Base-by-base conservation (phyloP, 2,329 filamentous ascomycete species). In the Aspergillus hiratsukae region DNA sequence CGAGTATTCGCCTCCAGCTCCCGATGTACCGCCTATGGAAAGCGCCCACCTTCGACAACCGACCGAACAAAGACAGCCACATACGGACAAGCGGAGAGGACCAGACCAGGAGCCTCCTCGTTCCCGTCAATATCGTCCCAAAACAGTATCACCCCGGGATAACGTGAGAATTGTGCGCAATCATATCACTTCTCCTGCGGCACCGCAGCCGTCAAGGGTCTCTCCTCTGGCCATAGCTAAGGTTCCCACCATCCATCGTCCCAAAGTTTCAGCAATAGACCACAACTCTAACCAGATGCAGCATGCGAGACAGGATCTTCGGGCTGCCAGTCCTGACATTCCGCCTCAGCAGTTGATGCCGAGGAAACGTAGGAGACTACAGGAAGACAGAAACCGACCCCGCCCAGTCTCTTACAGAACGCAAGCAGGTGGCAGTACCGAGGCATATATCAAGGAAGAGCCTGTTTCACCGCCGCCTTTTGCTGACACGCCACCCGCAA, bases 121-220 rank as follows among this genome's bases (percentile, higher is more conserved):
- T 69, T 67, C n/a, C 23, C 43, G 17, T 7, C 43, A 46, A 25
- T 9, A 77, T 65, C 60, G 72, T 69, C 64, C 78, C 71, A 62
- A 75, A 19, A 64, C 66, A 43, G 52, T 63, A 25, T 72, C 78
- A 45, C 68, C 72, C 29, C 65, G 72, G 29, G 69, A 74, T 53
- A 74, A 83, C 52, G 81, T 87, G 59, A 85, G 86, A 52, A 77
- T 92, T 56, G 80, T 92, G 64, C 85, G 86, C 67, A 87, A 86
- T 64, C 87, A 91, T 69, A 87, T 92, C 65, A 83, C 86, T 51
- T 87, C 86, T 37, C 88, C 87, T 45, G 76, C 87, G 67, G 89
- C 89, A 52, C 89, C 90, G 27, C 89, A 90, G 67, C 88, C 90
- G 53, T 85, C 86, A 50, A 87, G 89, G 67, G 85, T 85, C 25